Conservation (phyloP, 164 flowering plant species). For the Amborella trichopoda region DNA sequence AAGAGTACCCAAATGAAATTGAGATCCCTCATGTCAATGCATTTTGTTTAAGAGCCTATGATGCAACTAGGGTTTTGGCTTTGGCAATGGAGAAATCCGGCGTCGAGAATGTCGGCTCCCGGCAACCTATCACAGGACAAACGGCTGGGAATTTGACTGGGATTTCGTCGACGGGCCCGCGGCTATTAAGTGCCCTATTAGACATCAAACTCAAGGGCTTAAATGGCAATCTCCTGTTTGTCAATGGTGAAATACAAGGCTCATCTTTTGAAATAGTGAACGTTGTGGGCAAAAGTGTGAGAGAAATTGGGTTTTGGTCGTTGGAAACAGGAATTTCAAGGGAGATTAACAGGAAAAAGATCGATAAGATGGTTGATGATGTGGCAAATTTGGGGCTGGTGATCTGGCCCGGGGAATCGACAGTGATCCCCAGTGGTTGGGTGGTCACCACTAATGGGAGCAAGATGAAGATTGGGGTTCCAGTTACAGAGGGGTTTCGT, state of each 20-base stretch:
- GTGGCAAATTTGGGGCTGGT: conserved; percentile 13
- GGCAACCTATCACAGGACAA: neutral
- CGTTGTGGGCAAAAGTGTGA: conserved; percentile 10
- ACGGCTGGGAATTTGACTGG: conserved; percentile 13
- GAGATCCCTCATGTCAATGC: neutral
- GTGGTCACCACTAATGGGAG: conserved; percentile 27
- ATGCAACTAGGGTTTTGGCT: conserved; percentile 26
- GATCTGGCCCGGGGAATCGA: conserved; percentile 41
- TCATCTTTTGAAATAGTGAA: conserved; percentile 25
- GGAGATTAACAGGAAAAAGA: neutral
- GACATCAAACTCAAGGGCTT: conserved; percentile 18
- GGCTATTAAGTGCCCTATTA: conserved; percentile 12
- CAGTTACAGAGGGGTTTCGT: conserved; percentile 17
- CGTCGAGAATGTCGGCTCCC: neutral
- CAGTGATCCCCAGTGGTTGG: conserved; percentile 26
- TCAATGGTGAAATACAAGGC: conserved; percentile 23
- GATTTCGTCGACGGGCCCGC: conserved; percentile 22
- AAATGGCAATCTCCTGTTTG: conserved; percentile 21
- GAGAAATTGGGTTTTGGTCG: neutral
- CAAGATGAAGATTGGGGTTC: conserved; percentile 31
- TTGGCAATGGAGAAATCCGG: conserved; percentile 22
- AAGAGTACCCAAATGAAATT: neutral
- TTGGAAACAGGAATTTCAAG: conserved; percentile 3
- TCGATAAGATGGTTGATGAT: too few relatives aligned
- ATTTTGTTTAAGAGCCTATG: conserved; percentile 21